phyloP scores from a whole-genome alignment of 257 asterid species.

The Ophiorrhiza pumila region DNA sequence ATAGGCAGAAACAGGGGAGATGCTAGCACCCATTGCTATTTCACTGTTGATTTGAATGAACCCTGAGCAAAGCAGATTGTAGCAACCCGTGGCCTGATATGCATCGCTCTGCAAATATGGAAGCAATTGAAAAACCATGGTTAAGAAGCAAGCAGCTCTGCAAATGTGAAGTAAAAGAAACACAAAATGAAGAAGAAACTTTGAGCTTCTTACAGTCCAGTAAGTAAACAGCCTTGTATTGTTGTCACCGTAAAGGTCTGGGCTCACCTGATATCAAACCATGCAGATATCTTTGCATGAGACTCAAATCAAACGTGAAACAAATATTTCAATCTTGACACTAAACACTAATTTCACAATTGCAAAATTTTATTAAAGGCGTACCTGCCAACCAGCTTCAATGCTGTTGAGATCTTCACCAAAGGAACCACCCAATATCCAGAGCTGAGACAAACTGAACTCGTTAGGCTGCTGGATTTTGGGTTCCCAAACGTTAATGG shows the following conservation, averaged over 20 bases:
- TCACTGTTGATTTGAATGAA: conserved; percentile 84
- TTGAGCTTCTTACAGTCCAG: conserved; percentile 62
- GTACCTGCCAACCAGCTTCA: conserved; percentile 88
- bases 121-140: no score
- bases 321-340: conserved; percentile 2
- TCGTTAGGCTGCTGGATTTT: conserved; percentile 76
- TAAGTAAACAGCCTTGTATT: conserved; percentile 80
- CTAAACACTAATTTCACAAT: not conserved
- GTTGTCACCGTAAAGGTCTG: conserved; percentile 75
- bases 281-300: conserved; percentile 17
- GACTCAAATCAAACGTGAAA: conserved; percentile 16
- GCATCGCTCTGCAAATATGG: conserved; percentile 71
- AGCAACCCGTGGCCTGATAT: conserved; percentile 96
- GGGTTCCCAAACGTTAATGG: conserved; percentile 88
- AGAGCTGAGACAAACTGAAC: conserved; percentile 82
- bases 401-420: conserved; percentile 91
- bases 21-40: conserved; percentile 96
- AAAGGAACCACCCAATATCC: conserved; percentile 83
- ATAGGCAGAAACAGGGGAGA: conserved; percentile 73
- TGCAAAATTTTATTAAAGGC: not conserved
- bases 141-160: no score
- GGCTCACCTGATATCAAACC: conserved; percentile 28
- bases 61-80: conserved; percentile 87
- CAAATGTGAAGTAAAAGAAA: conserved; percentile 1
- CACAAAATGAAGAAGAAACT: not conserved